Percentiles rank a stretch among this genome's conserved stretches.
These are phyloP conservation scores for Aspergillus affinis DNA, from an alignment of 495 filamentous ascomycete species.

Conservation along the genomic window DNA sequence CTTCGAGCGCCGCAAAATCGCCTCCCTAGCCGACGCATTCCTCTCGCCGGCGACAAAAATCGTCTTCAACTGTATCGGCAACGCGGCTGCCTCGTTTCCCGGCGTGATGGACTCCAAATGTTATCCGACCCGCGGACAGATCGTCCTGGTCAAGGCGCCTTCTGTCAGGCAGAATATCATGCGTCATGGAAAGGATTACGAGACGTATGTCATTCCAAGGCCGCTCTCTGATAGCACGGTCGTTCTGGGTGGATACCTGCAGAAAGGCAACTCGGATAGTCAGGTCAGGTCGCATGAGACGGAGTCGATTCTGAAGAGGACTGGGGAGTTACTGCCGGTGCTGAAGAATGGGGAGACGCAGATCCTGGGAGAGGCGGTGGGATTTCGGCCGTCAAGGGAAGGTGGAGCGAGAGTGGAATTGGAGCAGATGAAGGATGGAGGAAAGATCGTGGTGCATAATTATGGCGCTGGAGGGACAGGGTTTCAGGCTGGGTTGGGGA, in stretches of 20 bases:
- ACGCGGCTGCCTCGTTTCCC: conserved; percentile 21
- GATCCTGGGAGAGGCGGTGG: conserved; percentile 24
- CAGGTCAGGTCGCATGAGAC: conserved; percentile 21
- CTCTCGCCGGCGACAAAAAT: conserved; percentile 19
- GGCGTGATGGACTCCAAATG: conserved; percentile 29
- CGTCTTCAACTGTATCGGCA: conserved; percentile 35
- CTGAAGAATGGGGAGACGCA: conserved; percentile 19
- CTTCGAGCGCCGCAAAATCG: conserved; percentile 23
- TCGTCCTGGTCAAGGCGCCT: conserved; percentile 38
- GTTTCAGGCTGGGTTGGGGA: conserved; percentile 29
- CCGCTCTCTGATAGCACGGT: conserved; percentile 31
- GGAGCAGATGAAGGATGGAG: conserved; percentile 14
- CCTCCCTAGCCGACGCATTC: conserved; percentile 24
- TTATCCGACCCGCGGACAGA: conserved; percentile 39
- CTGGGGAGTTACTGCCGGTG: conserved; percentile 20
- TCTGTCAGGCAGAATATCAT: conserved; percentile 29
- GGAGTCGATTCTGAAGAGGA: conserved; percentile 30
- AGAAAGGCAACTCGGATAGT: conserved; percentile 20
- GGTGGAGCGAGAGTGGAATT: conserved; percentile 29
- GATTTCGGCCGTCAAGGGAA: conserved; percentile 30
- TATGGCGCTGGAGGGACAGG: conserved; percentile 25
- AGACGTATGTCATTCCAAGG: conserved; percentile 36
- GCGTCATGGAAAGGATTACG: conserved; percentile 34
- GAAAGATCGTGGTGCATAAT: conserved; percentile 22
- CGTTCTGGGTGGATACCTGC: conserved; percentile 32